Percentiles rank a stretch among this genome's conserved stretches.
Conservation (phyloP, 2,329 filamentous ascomycete genomes). For the Diaporthe sp. region DNA sequence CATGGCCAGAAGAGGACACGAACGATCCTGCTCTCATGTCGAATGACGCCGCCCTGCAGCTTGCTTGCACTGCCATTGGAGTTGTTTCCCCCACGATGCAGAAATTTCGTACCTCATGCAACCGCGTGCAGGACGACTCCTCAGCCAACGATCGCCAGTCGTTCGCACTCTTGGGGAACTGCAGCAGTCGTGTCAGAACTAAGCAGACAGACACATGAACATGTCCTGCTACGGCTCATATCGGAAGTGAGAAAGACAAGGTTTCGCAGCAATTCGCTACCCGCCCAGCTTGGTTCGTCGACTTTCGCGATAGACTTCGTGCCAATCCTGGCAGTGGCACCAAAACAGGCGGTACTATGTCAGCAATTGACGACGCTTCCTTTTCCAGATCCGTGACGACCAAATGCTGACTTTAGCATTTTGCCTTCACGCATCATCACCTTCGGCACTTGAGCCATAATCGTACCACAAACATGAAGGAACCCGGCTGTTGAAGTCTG, state of each 20-base stretch:
- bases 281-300: neutral
- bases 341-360: neutral
- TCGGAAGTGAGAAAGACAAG: conserved; percentile 2
- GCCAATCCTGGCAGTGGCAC: conserved; percentile 6
- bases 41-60: conserved; percentile 33
- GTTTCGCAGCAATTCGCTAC: neutral
- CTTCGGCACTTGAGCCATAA: neutral
- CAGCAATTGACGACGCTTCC: conserved; percentile 12
- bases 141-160: neutral
- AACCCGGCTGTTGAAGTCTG: neutral
- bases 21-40: conserved; percentile 20
- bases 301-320: neutral
- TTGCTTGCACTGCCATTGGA: conserved; percentile 20
- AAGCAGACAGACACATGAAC: neutral
- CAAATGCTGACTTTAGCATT: conserved; percentile 24
- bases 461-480: neutral
- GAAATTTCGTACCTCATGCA: conserved; percentile 18
- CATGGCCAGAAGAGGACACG: conserved; percentile 8
- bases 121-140: conserved; percentile 15
- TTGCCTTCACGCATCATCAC: conserved; percentile 12
- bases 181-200: neutral
- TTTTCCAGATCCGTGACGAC: conserved; percentile 14
- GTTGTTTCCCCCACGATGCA: conserved; percentile 24
- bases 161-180: neutral
- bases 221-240: conserved; percentile 4